These are phyloP conservation scores for Teratosphaeriaceae sp. DNA, from an alignment of 2,329 filamentous ascomycete species.

Conservation along the genomic window DNA sequence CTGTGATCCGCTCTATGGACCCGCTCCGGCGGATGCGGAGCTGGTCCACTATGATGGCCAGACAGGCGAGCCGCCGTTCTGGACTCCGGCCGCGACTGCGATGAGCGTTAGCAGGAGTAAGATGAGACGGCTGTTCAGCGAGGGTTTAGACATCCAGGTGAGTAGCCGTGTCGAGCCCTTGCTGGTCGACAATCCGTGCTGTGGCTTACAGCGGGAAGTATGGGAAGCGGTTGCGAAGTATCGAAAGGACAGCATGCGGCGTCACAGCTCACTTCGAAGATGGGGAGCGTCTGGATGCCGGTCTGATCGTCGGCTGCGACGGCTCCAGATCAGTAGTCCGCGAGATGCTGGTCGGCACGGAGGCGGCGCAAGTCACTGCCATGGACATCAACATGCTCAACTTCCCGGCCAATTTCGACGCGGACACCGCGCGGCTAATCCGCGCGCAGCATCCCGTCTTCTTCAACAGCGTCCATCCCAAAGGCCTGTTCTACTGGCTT, in stretches of 20 bases:
- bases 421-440: slow-evolving; percentile 4
- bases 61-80: slow-evolving; percentile 10
- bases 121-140: slow-evolving; percentile 12
- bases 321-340: slow-evolving; percentile 12
- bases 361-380: slow-evolving; percentile 4
- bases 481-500: neutral
- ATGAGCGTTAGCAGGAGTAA: slow-evolving; percentile 11
- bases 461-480: slow-evolving; percentile 9
- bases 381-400: slow-evolving; percentile 12
- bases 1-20: slow-evolving; percentile 5
- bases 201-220: slow-evolving; percentile 8
- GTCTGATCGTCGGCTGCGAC: slow-evolving; percentile 14
- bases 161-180: neutral
- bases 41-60: slow-evolving; percentile 9
- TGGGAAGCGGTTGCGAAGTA: slow-evolving; percentile 8
- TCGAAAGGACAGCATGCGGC: neutral
- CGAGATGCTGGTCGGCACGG: slow-evolving; percentile 9
- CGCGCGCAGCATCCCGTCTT: slow-evolving; percentile 10
- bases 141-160: slow-evolving; percentile 14
- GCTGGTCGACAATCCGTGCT: neutral
- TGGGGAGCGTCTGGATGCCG: slow-evolving; percentile 7
- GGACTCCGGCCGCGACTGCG: slow-evolving; percentile 8
- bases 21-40: neutral
- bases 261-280: slow-evolving; percentile 15
- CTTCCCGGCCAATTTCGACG: slow-evolving; percentile 8